Base-by-base conservation (phyloP, 2,329 filamentous ascomycete species). In the Neopestalotiopsis clavispora region DNA sequence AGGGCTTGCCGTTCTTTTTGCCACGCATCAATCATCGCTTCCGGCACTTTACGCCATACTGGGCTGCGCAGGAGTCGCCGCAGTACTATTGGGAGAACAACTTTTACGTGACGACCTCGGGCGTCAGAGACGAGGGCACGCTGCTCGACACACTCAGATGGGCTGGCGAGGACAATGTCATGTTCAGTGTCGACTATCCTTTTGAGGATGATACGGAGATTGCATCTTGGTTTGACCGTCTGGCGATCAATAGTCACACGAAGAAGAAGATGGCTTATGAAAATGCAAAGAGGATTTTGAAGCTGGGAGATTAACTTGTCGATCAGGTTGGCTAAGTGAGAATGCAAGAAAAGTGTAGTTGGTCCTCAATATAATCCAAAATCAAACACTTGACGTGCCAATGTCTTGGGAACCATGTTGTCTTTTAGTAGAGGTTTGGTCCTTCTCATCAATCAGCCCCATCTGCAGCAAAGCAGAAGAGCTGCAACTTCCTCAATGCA, bases 51-150 rank as follows among this genome's bases (percentile, higher is more conserved):
- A 85, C 87, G 81, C 85, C 86, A 78, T 75, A 17, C 57, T 59
- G 57, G 57, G 57, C 57, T 5, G 57, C 57, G 57, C 20, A 87
- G 78, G 82, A 83, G 77, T 82, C 80, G 0, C 81, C 84, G 71
- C 80, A 80, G 20, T 81, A 88, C 28, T 89, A 89, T 76, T 89
- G 88, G 76, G 80, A 79, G 30, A 72, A 82, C 56, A 89, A 89
- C 74, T 79, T 89, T 68, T 89, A 84, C 84, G 83, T 89, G 70
- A 89, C 87, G 2, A 89, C 87, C 0, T 84, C 80, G 68, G 87
- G 87, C 0, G 72, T 87, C 84, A 0, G 87, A 85, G 0, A 77
- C 82, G 1, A 86, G 85, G 1, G 75, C 88, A 62, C 57, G 28
- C 57, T 59, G 57, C 79, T 87, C 70, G 88, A 82, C 65, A 83